Evolutionary conservation across 2,329 filamentous ascomycete genomes (phyloP), one percentile per base, ranked within the genome.

Genomic region (Zelopaecilomyces penicillatus): DNA sequence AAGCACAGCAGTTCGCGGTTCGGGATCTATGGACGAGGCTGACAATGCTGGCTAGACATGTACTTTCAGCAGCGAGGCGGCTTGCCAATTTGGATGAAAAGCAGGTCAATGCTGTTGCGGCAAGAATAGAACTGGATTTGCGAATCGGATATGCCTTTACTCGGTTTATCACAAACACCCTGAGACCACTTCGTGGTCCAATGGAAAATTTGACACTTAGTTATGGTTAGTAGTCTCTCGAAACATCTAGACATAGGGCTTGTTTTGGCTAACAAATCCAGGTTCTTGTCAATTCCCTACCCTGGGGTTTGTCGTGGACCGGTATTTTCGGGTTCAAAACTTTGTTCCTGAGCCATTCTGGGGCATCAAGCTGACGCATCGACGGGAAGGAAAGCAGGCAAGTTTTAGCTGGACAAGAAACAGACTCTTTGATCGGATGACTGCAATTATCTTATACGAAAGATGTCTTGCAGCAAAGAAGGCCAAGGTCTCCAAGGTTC

Each of bases 261-360:
- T 10, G 5, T 11, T 11, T 8, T 37, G 26, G 36, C 50, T 58
- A 5, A 53, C 41, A 11, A 4, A 9, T 19, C 19, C 35, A 87
- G 87, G 78, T 10, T 95, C 90, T 4, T 98, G 93, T 54, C 93
- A 98, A 62, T 98, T 98, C 57, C 93, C 93, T 2, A 97, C 93
- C 0, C 73, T 98, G 5, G 93, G 93, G 0, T 98, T 98, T 53
- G 91, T 98, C 1, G 93, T 98, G 5, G 93, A 98, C 64, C 81
- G 91, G 39, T 98, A 97, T 63, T 87, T 95, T 56, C 82, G 87
- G 41, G 93, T 98, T 42, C 83, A 87, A 51, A 95, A 95, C 55
- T 98, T 98, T 63, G 82, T 93, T 1, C 85, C 91, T 0, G 93
- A 98, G 60, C 71, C 78, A 0, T 98, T 97, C 64, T 98, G 93